Evolutionary conservation across 208 protist genomes (phyloP).

Genomic region (Leishmania aethiopica): DNA sequence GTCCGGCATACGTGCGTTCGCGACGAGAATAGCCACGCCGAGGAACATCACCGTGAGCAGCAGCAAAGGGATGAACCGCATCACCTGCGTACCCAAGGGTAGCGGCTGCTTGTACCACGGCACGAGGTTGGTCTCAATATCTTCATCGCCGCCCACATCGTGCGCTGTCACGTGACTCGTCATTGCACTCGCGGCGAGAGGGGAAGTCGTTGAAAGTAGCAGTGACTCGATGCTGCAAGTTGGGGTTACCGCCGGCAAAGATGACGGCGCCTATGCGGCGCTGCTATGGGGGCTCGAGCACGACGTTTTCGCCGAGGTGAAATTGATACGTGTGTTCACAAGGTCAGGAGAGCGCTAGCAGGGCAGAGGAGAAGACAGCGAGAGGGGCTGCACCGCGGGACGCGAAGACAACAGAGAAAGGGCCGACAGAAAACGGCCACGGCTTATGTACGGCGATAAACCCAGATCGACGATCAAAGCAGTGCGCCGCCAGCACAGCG

Average conservation of each 20-base stretch:
- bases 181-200: not conserved
- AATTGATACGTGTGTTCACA: not conserved
- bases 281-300: not conserved
- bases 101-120: conserved; percentile 57
- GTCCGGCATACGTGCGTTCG: conserved; percentile 81
- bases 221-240: not conserved
- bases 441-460: not conserved
- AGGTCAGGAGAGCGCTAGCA: too few relatives aligned
- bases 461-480: not conserved
- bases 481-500: not conserved
- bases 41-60: conserved; percentile 59
- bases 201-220: not conserved
- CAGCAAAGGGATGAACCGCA: conserved; percentile 66
- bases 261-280: not conserved
- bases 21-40: conserved; percentile 61
- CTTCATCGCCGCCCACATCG: not conserved
- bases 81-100: conserved; percentile 67
- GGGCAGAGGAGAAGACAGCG: too few relatives aligned
- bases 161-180: not conserved
- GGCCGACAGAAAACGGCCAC: too few relatives aligned
- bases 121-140: conserved; percentile 1
- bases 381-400: too few relatives aligned
- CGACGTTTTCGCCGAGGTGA: not conserved
- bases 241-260: not conserved
- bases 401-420: too few relatives aligned